A percentile compares a stretch with the other conserved stretches of the same genome.
phyloP scores from a whole-genome alignment of 441 rosid species.

The Populus hybrid region DNA sequence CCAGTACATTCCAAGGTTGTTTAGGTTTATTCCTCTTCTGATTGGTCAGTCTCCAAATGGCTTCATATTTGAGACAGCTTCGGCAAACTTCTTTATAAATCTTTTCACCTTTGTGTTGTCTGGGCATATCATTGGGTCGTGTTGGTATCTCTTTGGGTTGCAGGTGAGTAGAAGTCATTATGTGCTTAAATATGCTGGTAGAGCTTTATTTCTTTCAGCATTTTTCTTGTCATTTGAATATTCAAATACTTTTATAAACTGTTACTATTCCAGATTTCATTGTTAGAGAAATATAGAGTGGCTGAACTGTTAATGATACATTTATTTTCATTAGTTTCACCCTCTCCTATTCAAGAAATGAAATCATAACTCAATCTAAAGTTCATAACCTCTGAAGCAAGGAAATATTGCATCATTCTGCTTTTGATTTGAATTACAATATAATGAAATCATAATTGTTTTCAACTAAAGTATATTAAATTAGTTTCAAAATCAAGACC shows the following conservation, averaged over 20 bases:
- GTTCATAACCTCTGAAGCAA: neutral
- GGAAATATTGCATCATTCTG: neutral
- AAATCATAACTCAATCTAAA: neutral
- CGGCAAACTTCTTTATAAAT: constrained; percentile 86
- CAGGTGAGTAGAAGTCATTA: constrained; percentile 46
- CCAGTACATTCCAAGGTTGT: constrained; percentile 76
- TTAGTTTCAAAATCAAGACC: neutral
- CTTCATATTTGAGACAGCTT: constrained; percentile 85
- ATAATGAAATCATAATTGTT: neutral
- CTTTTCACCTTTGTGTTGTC: constrained; percentile 71
- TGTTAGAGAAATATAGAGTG: neutral
- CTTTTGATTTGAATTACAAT: neutral
- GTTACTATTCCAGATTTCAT: neutral
- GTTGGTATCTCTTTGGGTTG: constrained; percentile 89
- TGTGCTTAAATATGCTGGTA: neutral
- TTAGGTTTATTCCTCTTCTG: constrained; percentile 66
- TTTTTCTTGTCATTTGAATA: neutral
- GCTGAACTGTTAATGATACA: neutral
- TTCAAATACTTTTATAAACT: neutral
- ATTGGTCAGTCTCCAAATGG: constrained; percentile 73
- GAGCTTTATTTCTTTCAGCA: neutral
- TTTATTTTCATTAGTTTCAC: neutral
- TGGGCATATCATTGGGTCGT: constrained; percentile 79
- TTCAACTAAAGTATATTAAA: neutral
- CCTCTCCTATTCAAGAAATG: neutral